phyloP scores from a whole-genome alignment of 352 stramenopile species.

The Globisporangium abappressorium region DNA sequence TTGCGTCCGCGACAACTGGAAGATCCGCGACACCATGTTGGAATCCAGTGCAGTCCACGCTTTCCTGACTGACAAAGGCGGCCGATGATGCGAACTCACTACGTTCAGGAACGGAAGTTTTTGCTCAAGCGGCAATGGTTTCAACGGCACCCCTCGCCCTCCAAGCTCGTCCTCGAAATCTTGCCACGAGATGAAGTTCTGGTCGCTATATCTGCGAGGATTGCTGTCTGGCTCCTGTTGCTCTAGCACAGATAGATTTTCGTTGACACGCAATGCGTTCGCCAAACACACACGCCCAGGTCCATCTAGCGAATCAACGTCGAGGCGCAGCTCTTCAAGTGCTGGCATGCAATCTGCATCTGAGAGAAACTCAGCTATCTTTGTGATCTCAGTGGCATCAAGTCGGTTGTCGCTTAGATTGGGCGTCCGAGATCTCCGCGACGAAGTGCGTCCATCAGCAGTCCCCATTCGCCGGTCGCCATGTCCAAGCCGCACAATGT shows the following conservation, averaged over 20 bases:
- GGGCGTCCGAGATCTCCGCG: background rate
- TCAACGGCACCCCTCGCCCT: background rate
- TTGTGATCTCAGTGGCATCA: background rate
- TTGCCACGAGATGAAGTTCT: background rate
- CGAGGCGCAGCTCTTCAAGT: background rate
- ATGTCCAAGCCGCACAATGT: background rate
- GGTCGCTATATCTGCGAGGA: background rate
- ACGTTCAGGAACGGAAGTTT: background rate
- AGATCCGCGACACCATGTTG: background rate
- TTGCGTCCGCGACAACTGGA: background rate
- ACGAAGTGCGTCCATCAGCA: background rate
- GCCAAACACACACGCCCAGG: background rate
- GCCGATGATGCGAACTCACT: background rate
- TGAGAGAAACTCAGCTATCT: background rate
- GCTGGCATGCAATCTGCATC: background rate
- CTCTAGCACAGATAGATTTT: background rate
- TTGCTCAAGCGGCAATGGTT: background rate
- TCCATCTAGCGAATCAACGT: background rate
- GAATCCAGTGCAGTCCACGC: background rate
- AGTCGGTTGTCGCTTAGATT: background rate
- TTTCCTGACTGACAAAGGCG: background rate
- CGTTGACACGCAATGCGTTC: background rate
- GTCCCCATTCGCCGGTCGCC: background rate
- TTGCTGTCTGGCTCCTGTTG: background rate
- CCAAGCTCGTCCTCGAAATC: background rate